Evolutionary conservation across 345 rosid genomes (phyloP).

Genomic region (Euphorbia tirucalli): DNA sequence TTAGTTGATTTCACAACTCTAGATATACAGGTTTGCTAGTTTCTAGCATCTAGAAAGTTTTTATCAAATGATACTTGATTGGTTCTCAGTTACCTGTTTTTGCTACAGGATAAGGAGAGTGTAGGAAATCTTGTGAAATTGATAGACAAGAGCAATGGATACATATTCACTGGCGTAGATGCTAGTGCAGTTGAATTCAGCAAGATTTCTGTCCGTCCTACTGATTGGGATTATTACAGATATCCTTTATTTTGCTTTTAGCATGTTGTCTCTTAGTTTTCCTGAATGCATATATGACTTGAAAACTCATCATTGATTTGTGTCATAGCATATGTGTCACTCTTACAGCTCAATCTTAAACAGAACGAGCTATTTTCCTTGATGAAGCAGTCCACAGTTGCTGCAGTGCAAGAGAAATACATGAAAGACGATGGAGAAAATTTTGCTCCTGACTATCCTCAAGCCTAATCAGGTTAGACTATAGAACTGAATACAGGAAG

Average conservation of each 20-base stretch:
- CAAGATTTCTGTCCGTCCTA: conserved; percentile 75
- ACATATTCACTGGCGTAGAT: conserved; percentile 71
- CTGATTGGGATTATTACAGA: conserved; percentile 88
- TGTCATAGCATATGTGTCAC: not conserved
- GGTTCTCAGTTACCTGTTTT: not conserved
- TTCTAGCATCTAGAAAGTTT: conserved; percentile 2
- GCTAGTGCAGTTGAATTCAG: conserved; percentile 88
- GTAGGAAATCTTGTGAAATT: conserved; percentile 78
- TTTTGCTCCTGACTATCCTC: conserved; percentile 9
- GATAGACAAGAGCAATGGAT: conserved; percentile 86
- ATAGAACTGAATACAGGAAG: too few relatives aligned
- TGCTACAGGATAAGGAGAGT: conserved; percentile 78
- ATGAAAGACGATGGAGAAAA: conserved; percentile 47
- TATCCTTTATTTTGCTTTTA: conserved; percentile 50
- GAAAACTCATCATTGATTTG: not conserved
- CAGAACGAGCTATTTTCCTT: conserved; percentile 33
- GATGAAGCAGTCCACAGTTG: conserved; percentile 45
- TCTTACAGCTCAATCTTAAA: not conserved
- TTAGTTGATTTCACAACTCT: conserved; percentile 74
- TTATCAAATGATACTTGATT: conserved; percentile 1
- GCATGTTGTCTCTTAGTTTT: not conserved
- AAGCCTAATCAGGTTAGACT: not conserved
- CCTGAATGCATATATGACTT: not conserved
- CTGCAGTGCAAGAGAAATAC: conserved; percentile 74
- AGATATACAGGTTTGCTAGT: conserved; percentile 70